Evolutionary conservation across 768 basidiomycete species (phyloP).

Genomic region (Collybia nuda): DNA sequence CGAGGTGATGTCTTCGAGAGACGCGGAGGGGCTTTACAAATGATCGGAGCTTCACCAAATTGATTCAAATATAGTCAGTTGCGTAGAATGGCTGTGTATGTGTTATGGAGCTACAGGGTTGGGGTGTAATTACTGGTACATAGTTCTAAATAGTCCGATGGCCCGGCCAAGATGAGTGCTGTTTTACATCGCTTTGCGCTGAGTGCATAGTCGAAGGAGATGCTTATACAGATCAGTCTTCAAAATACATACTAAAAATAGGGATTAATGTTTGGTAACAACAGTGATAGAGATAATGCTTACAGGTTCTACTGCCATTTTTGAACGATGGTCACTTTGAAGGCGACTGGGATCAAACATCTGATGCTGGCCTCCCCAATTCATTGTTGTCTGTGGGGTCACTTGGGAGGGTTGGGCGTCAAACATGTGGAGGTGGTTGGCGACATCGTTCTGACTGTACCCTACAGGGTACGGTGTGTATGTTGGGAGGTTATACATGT

Average conservation of each 20-base stretch:
- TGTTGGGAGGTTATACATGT: constrained; percentile 14
- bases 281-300: constrained; percentile 25
- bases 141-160: too few species aligned
- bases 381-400: constrained; percentile 24
- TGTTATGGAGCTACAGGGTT: too few species aligned
- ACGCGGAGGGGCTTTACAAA: too few species aligned
- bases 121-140: too few species aligned
- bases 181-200: too few species aligned
- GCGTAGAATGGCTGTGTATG: too few species aligned
- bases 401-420: constrained; percentile 25
- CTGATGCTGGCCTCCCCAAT: constrained; percentile 25
- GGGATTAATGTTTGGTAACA: neutral
- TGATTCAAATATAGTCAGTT: too few species aligned
- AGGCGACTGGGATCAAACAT: constrained; percentile 25
- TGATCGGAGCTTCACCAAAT: too few species aligned
- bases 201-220: too few species aligned
- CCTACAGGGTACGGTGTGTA: constrained; percentile 29
- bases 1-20: too few species aligned
- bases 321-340: constrained; percentile 22
- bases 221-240: neutral
- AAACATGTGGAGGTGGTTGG: constrained; percentile 31
- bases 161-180: too few species aligned
- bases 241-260: constrained; percentile 4
- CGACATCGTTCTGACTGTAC: constrained; percentile 24
- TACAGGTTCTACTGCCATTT: constrained; percentile 25